Conservation (phyloP, 441 rosid genomes). For the Geranium incanum region DNA sequence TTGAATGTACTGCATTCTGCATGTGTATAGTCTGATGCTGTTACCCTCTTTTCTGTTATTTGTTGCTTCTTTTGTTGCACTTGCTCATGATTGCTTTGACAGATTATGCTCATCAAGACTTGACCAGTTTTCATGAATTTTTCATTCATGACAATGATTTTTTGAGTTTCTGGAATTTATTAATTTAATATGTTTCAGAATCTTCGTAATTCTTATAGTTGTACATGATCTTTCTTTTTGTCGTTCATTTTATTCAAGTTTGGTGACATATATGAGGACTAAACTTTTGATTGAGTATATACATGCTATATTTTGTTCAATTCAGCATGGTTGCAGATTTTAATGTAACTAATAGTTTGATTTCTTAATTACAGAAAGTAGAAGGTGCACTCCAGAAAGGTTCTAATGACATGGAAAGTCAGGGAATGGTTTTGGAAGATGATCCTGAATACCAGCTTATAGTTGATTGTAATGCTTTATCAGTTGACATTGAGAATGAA, state of each 20-base stretch:
- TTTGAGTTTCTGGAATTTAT: background rate
- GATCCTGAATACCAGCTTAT: constrained; percentile 88
- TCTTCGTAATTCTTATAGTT: background rate
- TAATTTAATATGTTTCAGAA: background rate
- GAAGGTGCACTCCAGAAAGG: constrained; percentile 66
- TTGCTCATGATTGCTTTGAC: too few relatives aligned
- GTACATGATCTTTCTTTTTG: background rate
- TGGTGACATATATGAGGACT: too few relatives aligned
- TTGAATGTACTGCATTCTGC: too few relatives aligned
- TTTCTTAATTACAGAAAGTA: constrained; percentile 51
- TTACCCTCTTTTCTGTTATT: too few relatives aligned
- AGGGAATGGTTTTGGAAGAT: constrained; percentile 68
- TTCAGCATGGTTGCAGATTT: background rate
- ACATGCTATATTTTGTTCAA: background rate
- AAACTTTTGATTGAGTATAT: background rate
- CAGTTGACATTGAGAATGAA: constrained; percentile 83
- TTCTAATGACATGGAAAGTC: constrained; percentile 36
- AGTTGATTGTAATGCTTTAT: constrained; percentile 79
- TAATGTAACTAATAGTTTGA: constrained; percentile 7
- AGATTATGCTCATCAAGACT: too few relatives aligned
- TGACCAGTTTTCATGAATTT: too few relatives aligned
- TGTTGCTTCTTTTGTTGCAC: too few relatives aligned
- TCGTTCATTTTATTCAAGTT: too few relatives aligned
- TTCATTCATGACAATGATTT: background rate
- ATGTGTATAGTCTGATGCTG: too few relatives aligned